Percentiles rank a stretch among this genome's conserved stretches.
These are phyloP conservation scores for Nissolia schottii DNA, from an alignment of 306 rosid genomes.

Conservation along the genomic window DNA sequence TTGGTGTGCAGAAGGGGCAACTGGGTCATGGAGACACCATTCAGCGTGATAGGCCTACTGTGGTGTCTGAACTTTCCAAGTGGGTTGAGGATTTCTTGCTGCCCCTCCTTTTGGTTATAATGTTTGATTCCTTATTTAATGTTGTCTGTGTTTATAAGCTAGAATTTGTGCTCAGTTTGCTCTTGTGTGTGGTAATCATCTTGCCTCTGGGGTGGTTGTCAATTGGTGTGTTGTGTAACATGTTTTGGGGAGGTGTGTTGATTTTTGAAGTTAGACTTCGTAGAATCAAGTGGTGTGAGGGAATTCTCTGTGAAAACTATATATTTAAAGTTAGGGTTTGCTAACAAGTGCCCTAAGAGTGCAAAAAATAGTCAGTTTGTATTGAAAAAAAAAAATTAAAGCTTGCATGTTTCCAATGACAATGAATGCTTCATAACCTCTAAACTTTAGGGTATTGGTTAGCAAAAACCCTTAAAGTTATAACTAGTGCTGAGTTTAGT, in stretches of 20 bases:
- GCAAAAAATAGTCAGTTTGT: no score
- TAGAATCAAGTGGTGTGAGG: no score
- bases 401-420: no score
- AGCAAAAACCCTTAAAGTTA: neutral
- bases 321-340: no score
- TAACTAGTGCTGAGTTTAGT: neutral
- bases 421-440: no score
- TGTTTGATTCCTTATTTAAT: neutral
- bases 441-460: no score
- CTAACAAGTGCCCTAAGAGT: no score
- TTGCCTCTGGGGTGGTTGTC: neutral
- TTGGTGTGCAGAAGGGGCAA: constrained; percentile 82
- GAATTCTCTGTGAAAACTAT: neutral
- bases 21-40: constrained; percentile 91
- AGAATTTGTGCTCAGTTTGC: neutral
- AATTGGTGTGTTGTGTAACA: neutral
- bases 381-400: no score
- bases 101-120: neutral
- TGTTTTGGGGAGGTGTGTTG: neutral
- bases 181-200: neutral
- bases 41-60: constrained; percentile 97
- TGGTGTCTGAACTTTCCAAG: constrained; percentile 92
- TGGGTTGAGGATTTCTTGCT: constrained; percentile 33
- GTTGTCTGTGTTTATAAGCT: neutral
- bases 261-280: no score